Conservation (phyloP, 1,284 basidiomycete genomes). For the Pseudozyma sp. region DNA sequence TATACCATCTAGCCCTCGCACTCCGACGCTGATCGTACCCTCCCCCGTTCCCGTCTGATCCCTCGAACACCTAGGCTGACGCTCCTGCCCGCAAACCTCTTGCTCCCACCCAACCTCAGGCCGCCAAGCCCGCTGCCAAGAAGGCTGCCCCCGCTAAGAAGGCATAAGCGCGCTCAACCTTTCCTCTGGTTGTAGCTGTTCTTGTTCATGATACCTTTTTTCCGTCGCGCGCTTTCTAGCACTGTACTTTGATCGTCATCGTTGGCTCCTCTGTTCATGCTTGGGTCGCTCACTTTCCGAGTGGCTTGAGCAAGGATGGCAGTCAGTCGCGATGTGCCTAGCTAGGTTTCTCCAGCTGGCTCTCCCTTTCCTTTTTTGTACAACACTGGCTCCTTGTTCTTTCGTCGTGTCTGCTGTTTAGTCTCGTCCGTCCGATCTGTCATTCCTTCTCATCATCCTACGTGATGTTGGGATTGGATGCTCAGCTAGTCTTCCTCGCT, state of each 20-base stretch:
- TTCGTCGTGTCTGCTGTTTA: slow-evolving; percentile 35
- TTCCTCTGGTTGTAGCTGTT: slow-evolving; percentile 17
- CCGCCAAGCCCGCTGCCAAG: slow-evolving; percentile 67
- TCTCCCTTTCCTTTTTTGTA: slow-evolving; percentile 28
- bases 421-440: slow-evolving; percentile 11
- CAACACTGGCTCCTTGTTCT: slow-evolving; percentile 42
- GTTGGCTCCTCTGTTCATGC: slow-evolving; percentile 1
- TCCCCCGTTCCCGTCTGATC: slow-evolving; percentile 6
- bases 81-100: slow-evolving; percentile 50
- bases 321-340: slow-evolving; percentile 5
- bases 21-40: slow-evolving; percentile 41
- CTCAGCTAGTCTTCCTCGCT: slow-evolving; percentile 5
- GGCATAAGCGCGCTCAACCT: slow-evolving; percentile 34
- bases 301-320: not conserved
- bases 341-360: slow-evolving; percentile 27
- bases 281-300: not conserved
- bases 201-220: slow-evolving; percentile 39
- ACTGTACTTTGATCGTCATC: slow-evolving; percentile 30
- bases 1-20: slow-evolving; percentile 4
- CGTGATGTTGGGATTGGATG: not conserved
- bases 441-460: not conserved
- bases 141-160: slow-evolving; percentile 61
- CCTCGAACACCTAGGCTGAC: slow-evolving; percentile 46
- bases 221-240: slow-evolving; percentile 31
- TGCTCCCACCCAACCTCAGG: slow-evolving; percentile 51